Conservation (phyloP, 129 eudicot genomes). For the Arctium lappa region DNA sequence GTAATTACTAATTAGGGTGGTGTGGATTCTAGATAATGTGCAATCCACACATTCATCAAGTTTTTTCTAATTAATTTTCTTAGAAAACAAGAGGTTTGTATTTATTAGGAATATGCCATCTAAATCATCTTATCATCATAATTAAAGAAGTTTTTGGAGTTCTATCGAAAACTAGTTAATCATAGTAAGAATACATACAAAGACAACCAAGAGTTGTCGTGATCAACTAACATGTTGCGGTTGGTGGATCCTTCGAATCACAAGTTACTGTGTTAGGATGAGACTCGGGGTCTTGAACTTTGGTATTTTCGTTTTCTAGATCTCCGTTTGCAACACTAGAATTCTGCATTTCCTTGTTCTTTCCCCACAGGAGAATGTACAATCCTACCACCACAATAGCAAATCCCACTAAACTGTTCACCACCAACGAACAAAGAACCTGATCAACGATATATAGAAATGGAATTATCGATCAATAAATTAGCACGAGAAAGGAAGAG, state of each 20-base stretch:
- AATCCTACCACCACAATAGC: slow-evolving; percentile 42
- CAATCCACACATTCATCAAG: not conserved
- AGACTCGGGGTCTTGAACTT: slow-evolving; percentile 34
- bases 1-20: not conserved
- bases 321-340: slow-evolving; percentile 4
- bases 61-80: too few relatives aligned
- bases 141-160: slow-evolving; percentile 5
- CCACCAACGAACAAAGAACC: not conserved
- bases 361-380: slow-evolving; percentile 64
- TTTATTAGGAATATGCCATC: slow-evolving; percentile 16
- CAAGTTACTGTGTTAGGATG: slow-evolving; percentile 22
- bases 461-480: not conserved
- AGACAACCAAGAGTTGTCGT: too few relatives aligned
- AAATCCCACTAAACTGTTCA: slow-evolving; percentile 47
- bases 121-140: not conserved
- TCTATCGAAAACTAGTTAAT: not conserved
- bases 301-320: slow-evolving; percentile 23
- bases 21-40: not conserved
- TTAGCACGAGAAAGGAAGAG: not conserved
- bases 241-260: slow-evolving; percentile 25
- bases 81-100: not conserved
- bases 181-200: too few relatives aligned
- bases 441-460: not conserved
- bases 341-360: slow-evolving; percentile 45
- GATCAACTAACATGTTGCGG: slow-evolving; percentile 6